phyloP scores from a whole-genome alignment of 768 basidiomycete species.

The Mrakia gelida region DNA sequence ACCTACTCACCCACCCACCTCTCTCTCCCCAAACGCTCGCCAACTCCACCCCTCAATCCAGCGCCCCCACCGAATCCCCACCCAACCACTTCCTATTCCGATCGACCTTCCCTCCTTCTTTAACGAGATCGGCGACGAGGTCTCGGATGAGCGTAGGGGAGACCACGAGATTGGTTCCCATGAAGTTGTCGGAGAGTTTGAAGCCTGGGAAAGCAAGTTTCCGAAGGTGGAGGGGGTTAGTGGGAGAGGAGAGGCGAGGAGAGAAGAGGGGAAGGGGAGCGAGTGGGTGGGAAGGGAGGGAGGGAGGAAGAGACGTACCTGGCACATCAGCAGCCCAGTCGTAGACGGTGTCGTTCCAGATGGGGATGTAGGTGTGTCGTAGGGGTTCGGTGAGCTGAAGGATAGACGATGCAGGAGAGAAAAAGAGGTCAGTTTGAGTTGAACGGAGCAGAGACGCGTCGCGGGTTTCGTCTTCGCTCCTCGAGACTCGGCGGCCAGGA shows the following conservation, averaged over 20 bases:
- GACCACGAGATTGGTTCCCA: slow-evolving; percentile 18
- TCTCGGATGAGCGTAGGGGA: slow-evolving; percentile 11
- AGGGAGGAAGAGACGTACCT: not conserved
- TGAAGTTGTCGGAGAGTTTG: slow-evolving; percentile 33
- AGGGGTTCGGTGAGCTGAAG: slow-evolving; percentile 26
- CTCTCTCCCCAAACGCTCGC: too few relatives aligned
- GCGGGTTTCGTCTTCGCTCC: too few relatives aligned
- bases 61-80: not conserved
- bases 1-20: too few relatives aligned
- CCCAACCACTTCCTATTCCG: slow-evolving; percentile 13
- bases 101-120: slow-evolving; percentile 4
- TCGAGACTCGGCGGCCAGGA: too few relatives aligned
- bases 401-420: not conserved
- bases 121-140: slow-evolving; percentile 12
- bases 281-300: not conserved
- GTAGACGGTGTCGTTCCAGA: slow-evolving; percentile 32
- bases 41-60: not conserved
- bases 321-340: slow-evolving; percentile 32
- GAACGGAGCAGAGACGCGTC: too few relatives aligned
- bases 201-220: slow-evolving; percentile 20
- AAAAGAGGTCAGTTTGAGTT: not conserved
- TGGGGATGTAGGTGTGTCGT: slow-evolving; percentile 27
- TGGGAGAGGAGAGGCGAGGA: not conserved
- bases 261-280: not conserved
- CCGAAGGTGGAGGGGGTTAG: not conserved